Base-by-base conservation (phyloP, 2,329 filamentous ascomycete species). In the Hyphodiscus sp. region DNA sequence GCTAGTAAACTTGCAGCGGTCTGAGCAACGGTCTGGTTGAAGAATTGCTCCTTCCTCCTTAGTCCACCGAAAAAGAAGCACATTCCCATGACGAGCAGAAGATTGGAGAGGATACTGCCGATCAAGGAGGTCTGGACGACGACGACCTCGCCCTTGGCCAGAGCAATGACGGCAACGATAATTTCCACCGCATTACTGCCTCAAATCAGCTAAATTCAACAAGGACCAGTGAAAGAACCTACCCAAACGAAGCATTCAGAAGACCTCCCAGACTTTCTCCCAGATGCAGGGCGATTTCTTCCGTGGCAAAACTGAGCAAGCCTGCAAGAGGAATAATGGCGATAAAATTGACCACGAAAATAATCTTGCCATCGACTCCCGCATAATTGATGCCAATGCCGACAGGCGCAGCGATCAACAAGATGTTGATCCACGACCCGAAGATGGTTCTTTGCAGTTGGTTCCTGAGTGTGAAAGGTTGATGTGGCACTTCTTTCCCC, bases 51-150 rank as follows among this genome's bases (percentile, higher is more conserved):
- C 26, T 80, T 67, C 26, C 91, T 82, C 55, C 87, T 85, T 61
- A 95, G 69, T 3, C 67, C 67, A 23, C 67, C 91, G 56, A 89
- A 86, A 74, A 95, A 94, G 76, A 95, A 96, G 68, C 86, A 94
- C 83, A 91, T 95, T 52, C 90, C 91, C 76, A 96, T 75, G 49
- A 96, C 89, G 15, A 96, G 80, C 2, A 96, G 79, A 54, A 97
- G 71, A 68, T 96, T 96, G 43, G 91, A 96, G 20, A 96, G 76
- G 69, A 96, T 95, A 69, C 86, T 91, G 52, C 91, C 91, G 58
- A 96, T 89, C 26, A 97, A 76, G 0, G 91, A 96, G 0, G 91
- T 95, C 70, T 96, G 90, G 7, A 96, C 91, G 56, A 97, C 95
- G 33, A 86, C 74, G 20, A 95, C 58, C 49, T 68, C 81, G 49